Percentiles rank a stretch among this genome's conserved stretches.
phyloP scores from a whole-genome alignment of 1,284 basidiomycete genomes.

The Omphalotus olearius region DNA sequence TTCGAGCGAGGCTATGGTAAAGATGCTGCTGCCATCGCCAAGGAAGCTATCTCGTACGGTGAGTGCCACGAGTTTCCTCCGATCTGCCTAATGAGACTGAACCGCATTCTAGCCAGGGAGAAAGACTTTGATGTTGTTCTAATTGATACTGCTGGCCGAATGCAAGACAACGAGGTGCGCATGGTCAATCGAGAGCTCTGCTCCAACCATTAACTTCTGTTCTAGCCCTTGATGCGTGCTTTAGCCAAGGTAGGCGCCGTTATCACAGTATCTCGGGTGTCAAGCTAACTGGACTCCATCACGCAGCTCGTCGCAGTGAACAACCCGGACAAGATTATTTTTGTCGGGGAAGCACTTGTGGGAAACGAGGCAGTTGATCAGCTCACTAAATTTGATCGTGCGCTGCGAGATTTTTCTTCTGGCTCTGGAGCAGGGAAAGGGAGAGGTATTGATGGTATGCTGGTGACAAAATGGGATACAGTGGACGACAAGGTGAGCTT shows the following conservation, averaged over 20 bases:
- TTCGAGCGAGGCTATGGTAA: slow-evolving; percentile 98
- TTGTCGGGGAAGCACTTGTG: slow-evolving; percentile 94
- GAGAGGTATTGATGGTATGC: slow-evolving; percentile 93
- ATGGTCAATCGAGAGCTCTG: neutral
- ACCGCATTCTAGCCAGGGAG: slow-evolving; percentile 60
- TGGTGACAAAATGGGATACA: slow-evolving; percentile 97
- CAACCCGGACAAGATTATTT: slow-evolving; percentile 92
- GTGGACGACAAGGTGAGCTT: slow-evolving; percentile 81
- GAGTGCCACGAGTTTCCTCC: slow-evolving; percentile 19
- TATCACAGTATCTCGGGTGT: slow-evolving; percentile 9
- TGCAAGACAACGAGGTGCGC: slow-evolving; percentile 95
- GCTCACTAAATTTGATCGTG: slow-evolving; percentile 89
- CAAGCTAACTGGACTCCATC: slow-evolving; percentile 2
- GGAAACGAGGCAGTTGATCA: slow-evolving; percentile 98
- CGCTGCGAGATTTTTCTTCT: slow-evolving; percentile 84
- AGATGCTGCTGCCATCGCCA: slow-evolving; percentile 96
- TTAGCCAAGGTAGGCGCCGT: slow-evolving; percentile 72
- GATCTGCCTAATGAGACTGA: neutral
- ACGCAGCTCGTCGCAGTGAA: slow-evolving; percentile 82
- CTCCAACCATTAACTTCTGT: neutral
- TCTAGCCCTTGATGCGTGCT: slow-evolving; percentile 90
- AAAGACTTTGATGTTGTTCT: slow-evolving; percentile 91
- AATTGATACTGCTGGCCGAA: slow-evolving; percentile 95
- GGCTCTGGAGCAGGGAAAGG: slow-evolving; percentile 62
- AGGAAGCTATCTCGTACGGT: slow-evolving; percentile 91